Evolutionary conservation across 176 grass and related monocot genomes (phyloP), one percentile per base, ranked within the genome.

Genomic region (bread wheat (Triticum aestivum)): DNA sequence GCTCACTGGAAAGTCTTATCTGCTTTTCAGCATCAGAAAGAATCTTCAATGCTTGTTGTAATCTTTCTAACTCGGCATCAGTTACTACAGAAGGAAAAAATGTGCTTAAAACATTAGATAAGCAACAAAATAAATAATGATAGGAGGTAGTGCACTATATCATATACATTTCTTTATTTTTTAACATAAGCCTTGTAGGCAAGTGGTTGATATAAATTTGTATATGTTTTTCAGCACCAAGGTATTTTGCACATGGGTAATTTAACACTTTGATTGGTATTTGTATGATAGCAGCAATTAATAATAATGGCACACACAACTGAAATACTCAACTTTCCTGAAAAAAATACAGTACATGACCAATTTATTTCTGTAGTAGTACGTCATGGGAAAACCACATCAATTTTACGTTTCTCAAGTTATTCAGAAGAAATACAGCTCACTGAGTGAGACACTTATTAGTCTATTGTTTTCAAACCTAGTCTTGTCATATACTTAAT

Each of bases 1-100:
- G 93, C 54, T 99, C 97, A 45, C 90, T 96, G 69, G 97, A 99
- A 84, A 94, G 90, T 69, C 97, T 85, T 88, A 99, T 88, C 68
- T 99, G 97, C 34, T 94, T 99, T 86, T 99, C 97, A 64, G 97
- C 97, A 65, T 99, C 94, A 68, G 97, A 99, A 72, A 99, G 92
- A 88, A 99, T 94, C 89, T 88, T 99, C 80, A 99, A 87, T 3
- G 97, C 94, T 89, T 94, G 97, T 71, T 94, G 94, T 61, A 99
- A 83, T 89, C 92, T 96, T 86, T 99, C 94, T 85, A 99, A 87
- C 80, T 99, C 97, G 45, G 90, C 87, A 90, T 96, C 92, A 69
- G 90, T 99, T 92, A 99, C 97, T 99, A 80, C 26, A 89, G 35
- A 64, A 83, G 29, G 49, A 3, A 78, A 67, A 66, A 35, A 73